Base-by-base conservation (phyloP, 306 rosid genomes). In the Albizia julibrissin region DNA sequence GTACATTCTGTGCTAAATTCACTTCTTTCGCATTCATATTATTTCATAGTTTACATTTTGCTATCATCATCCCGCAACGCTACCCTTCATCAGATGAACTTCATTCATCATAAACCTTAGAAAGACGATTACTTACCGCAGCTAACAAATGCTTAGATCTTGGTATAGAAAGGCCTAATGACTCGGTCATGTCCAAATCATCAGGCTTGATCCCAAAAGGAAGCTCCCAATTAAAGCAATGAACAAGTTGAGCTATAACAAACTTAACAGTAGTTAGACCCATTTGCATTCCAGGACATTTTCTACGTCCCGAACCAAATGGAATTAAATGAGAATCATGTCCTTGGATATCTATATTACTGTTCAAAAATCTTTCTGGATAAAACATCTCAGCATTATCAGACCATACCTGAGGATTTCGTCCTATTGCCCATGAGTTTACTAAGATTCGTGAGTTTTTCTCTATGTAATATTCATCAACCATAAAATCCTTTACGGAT, bases 161-260 rank as follows among this genome's bases (percentile, higher is more conserved):
- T 4, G 84, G 37, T 3, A 54, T 3, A 0, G 84, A 0, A 7
- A 83, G 67, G 2, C 86, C 87, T 58, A 81, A 88, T 54, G 37
- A 64, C 74, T 85, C 89, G 0, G 43, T 11, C 89, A 86, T 89
- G 40, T 89, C 84, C 68, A 89, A 29, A 24, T 76, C 75, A 24
- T 16, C 11, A 27, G 83, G 83, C 12, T 0, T 18, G 11, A 74
- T 31, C 19, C 69, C 80, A 9, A 3, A 0, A 0, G 82, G 84
- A 33, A 89, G 87, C 31, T 86, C 80, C 89, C 89, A 86, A 19
- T 80, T 42, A 46, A 89, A 86, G 73, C 79, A 86, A 12, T 85
- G 91, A 42, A 81, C 80, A 19, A 88, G 70, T 9, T 86, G 91
- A 4, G 89, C 87, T 6, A 86, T 0, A 1, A 81, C 42, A 4